Conservation (phyloP, 805 yeast species). For the Myxozyma monticola region DNA sequence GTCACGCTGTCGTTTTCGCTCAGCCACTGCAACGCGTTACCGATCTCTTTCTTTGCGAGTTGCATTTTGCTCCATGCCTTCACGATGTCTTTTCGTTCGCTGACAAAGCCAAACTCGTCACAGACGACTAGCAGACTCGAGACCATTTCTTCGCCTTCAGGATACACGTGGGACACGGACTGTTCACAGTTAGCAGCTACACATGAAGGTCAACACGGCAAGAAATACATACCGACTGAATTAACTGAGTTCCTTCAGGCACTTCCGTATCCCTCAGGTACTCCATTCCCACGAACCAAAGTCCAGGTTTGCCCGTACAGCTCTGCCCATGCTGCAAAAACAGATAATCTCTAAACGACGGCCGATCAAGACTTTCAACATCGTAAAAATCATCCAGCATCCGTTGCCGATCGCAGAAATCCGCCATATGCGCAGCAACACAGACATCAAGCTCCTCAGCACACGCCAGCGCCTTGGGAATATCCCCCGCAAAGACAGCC, state of each 20-base stretch:
- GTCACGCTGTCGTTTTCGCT: constrained; percentile 27
- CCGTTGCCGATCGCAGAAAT: constrained; percentile 35
- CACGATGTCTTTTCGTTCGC: constrained; percentile 7
- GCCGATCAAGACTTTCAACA: constrained; percentile 23
- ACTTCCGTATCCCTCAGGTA: constrained; percentile 32
- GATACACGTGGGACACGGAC: constrained; percentile 23
- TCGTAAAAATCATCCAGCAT: constrained; percentile 34
- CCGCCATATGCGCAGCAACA: constrained; percentile 36
- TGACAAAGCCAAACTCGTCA: constrained; percentile 20
- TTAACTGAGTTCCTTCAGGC: constrained; percentile 22
- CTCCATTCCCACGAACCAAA: constrained; percentile 34
- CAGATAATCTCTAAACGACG: constrained; percentile 34
- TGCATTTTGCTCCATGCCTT: constrained; percentile 28
- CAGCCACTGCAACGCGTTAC: constrained; percentile 34
- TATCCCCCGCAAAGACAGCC: constrained; percentile 34
- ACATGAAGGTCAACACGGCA: background rate
- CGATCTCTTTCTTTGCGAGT: constrained; percentile 9
- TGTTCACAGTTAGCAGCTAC: background rate
- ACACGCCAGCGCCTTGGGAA: constrained; percentile 26
- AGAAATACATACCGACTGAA: constrained; percentile 25
- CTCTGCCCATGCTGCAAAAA: constrained; percentile 32
- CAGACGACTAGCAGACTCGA: constrained; percentile 15
- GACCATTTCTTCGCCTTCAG: constrained; percentile 14
- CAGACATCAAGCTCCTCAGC: constrained; percentile 35
- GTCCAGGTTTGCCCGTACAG: constrained; percentile 30